A percentile compares a stretch with the other conserved stretches of the same genome.
phyloP scores from a whole-genome alignment of 345 rosid species.

The Eucalyptus pauciflora region DNA sequence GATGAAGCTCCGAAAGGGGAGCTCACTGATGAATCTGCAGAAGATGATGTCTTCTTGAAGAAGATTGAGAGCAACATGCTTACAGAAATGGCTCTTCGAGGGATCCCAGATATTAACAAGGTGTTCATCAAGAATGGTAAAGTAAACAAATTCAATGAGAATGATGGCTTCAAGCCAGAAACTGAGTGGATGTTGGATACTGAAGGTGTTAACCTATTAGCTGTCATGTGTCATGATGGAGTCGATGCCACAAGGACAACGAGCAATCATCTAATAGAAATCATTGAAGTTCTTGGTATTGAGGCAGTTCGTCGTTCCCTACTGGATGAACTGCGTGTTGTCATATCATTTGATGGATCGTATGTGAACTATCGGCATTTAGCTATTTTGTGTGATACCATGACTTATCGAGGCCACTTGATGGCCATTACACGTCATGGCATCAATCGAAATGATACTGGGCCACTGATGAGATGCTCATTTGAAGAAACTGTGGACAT shows the following conservation, averaged over 20 bases:
- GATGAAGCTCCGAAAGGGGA: slow-evolving; percentile 93
- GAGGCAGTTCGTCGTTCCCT: slow-evolving; percentile 95
- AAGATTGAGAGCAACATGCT: slow-evolving; percentile 97
- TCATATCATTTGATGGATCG: slow-evolving; percentile 96
- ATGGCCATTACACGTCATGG: slow-evolving; percentile 99
- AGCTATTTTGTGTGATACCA: slow-evolving; percentile 94
- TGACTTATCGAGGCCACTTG: slow-evolving; percentile 97
- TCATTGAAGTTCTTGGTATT: slow-evolving; percentile 93
- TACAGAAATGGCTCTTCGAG: slow-evolving; percentile 96
- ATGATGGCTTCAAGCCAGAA: slow-evolving; percentile 63
- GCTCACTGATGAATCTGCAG: slow-evolving; percentile 78
- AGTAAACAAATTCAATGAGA: slow-evolving; percentile 70
- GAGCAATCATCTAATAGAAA: slow-evolving; percentile 92
- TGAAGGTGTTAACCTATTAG: slow-evolving; percentile 95
- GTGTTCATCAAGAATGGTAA: slow-evolving; percentile 84
- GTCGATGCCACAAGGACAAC: slow-evolving; percentile 90
- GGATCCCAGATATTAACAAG: slow-evolving; percentile 91
- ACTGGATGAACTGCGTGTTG: slow-evolving; percentile 91
- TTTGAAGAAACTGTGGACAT: slow-evolving; percentile 99
- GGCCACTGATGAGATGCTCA: slow-evolving; percentile 97
- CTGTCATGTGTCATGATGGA: slow-evolving; percentile 92
- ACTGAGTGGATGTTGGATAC: slow-evolving; percentile 99
- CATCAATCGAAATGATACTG: slow-evolving; percentile 91
- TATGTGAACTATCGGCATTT: slow-evolving; percentile 95
- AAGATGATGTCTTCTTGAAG: slow-evolving; percentile 94